A percentile compares a stretch with the other conserved stretches of the same genome.
These are phyloP conservation scores for Penicillium robsamsonii DNA, from an alignment of 495 filamentous ascomycete genomes.

Conservation along the genomic window DNA sequence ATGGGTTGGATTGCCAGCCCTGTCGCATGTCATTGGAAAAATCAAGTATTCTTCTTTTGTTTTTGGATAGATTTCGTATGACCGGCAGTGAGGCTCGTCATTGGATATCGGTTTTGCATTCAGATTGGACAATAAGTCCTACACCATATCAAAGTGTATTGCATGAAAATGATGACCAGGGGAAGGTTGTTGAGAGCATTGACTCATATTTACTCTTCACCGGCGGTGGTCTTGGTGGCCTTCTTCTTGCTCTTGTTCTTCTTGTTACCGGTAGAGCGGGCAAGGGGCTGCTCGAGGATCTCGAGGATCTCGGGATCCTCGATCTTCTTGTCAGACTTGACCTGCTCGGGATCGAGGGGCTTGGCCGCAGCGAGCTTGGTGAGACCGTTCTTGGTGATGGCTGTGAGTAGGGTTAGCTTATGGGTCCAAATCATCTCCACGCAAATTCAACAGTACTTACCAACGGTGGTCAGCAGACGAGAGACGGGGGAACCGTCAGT, in stretches of 20 bases:
- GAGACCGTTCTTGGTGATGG: conserved; percentile 96
- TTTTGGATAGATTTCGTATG: conserved; percentile 19
- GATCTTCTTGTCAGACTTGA: conserved; percentile 96
- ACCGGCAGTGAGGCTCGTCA: conserved; percentile 17
- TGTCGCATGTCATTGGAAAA: conserved; percentile 12
- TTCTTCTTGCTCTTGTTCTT: conserved; percentile 83
- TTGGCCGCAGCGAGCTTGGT: conserved; percentile 77
- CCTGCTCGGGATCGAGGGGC: conserved; percentile 67
- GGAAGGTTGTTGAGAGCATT: conserved; percentile 6
- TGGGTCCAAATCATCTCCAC: conserved; percentile 15
- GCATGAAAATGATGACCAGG: conserved; percentile 13
- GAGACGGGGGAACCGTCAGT: conserved; percentile 81
- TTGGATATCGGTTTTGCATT: conserved; percentile 31
- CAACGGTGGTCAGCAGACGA: conserved; percentile 83
- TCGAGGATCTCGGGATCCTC: conserved; percentile 90
- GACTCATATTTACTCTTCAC: conserved; percentile 52
- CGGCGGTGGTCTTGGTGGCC: conserved; percentile 68
- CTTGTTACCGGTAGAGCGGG: conserved; percentile 71
- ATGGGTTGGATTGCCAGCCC: conserved; percentile 9
- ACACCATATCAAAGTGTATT: conserved; percentile 15
- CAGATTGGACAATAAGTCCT: conserved; percentile 14
- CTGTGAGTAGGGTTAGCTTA: conserved; percentile 43
- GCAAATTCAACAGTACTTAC: conserved; percentile 51
- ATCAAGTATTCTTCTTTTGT: conserved; percentile 16
- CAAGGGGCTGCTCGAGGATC: conserved; percentile 83